Base-by-base conservation (phyloP, 192 early-diverging fungal species). In the Chytriomyces sp. region DNA sequence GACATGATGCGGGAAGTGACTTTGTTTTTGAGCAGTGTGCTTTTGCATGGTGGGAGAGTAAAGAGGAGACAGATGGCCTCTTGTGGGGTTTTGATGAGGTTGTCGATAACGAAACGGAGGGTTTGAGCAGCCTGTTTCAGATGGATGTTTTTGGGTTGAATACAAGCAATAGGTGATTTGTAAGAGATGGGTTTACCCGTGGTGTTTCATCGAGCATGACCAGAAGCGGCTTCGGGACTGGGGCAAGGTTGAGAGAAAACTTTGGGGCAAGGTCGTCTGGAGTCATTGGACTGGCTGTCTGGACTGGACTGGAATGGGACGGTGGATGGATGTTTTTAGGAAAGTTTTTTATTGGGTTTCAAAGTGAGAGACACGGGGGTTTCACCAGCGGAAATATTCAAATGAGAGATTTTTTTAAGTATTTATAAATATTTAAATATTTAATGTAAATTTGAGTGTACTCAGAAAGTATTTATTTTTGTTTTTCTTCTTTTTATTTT, bases 31-130 rank as follows among this genome's bases (percentile, higher is more conserved):
- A 64, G 61, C 18, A 76, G 20, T 13, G 75, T 76, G 23, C 26
- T 68, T 10, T 45, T 76, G 35, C 13, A 18, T 7, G 75, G 50
- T 18, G 75, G 75, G 18, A 76, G 61, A 28, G 47, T 23, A 50
- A 67, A 64, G 28, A 76, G 8, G 50, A 76, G 44, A 28, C 23
- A 28, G 45, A 76, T 47, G 13, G 11, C 45, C 53, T 76, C 75
- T 16, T 28, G 23, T 1, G 44, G 48, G 48, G 75, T 57, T 43
- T 76, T 43, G 61, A 67, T 68, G 23, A 76, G 53, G 65, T 76
- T 67, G 61, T 76, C 75, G 64, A 76, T 64, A 23, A 50, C 64
- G 75, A 76, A 76, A 4, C 75, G 62, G 63, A 76, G 65, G 26
- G 75, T 76, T 67, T 76, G 75, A 28, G 75, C 75, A 9, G 75